Conservation (phyloP, 2,329 filamentous ascomycete genomes). For the Tolypocladium paradoxum region DNA sequence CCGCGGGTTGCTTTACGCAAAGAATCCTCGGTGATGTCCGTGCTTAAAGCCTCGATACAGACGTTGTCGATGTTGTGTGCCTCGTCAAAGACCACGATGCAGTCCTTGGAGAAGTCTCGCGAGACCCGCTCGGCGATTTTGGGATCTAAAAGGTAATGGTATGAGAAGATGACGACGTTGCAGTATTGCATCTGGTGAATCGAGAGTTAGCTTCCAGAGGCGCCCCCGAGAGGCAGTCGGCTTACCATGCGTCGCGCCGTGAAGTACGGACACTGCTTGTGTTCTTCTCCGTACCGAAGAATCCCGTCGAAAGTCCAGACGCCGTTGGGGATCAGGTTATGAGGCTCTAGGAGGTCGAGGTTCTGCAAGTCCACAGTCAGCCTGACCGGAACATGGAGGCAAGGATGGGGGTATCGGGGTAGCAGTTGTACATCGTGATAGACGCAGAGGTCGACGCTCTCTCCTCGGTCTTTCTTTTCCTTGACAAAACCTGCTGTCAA, state of each 20-base stretch:
- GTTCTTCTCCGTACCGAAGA: slow-evolving; percentile 79
- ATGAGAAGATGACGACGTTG: slow-evolving; percentile 99
- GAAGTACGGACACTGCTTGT: slow-evolving; percentile 97
- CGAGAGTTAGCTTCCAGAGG: slow-evolving; percentile 1
- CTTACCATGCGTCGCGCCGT: slow-evolving; percentile 82
- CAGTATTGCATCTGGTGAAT: slow-evolving; percentile 78
- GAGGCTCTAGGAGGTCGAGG: slow-evolving; percentile 84
- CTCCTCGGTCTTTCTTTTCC: slow-evolving; percentile 91
- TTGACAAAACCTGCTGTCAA: slow-evolving; percentile 94
- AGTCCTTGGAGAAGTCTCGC: slow-evolving; percentile 92
- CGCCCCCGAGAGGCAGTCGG: background rate
- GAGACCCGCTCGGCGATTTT: slow-evolving; percentile 96
- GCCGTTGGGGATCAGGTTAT: slow-evolving; percentile 87
- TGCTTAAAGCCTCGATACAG: slow-evolving; percentile 94
- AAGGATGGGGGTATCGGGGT: background rate
- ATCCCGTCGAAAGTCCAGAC: slow-evolving; percentile 93
- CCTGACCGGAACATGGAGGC: background rate
- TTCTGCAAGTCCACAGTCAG: slow-evolving; percentile 43
- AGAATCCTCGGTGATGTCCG: slow-evolving; percentile 92
- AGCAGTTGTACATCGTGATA: slow-evolving; percentile 69
- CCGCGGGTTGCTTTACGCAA: slow-evolving; percentile 82
- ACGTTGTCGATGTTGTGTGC: slow-evolving; percentile 99
- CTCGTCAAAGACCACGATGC: slow-evolving; percentile 97
- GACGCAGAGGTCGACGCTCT: slow-evolving; percentile 86
- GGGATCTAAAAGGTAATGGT: slow-evolving; percentile 93